Percentiles rank a stretch among this genome's conserved stretches.
phyloP scores from a whole-genome alignment of 768 basidiomycete species.

The Suillus paluster region DNA sequence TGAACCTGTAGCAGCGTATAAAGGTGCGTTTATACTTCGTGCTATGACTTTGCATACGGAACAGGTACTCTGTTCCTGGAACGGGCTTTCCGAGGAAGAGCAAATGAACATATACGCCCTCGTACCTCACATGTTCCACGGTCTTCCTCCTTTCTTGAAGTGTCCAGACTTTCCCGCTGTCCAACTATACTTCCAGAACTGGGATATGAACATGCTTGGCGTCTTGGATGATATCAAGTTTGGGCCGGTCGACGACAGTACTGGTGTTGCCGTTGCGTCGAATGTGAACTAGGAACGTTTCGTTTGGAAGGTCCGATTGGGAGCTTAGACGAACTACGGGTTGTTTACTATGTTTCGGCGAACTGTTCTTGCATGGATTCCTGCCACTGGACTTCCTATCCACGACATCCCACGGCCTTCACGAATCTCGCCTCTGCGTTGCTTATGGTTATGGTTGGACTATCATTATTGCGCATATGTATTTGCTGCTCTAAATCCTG shows the following conservation, averaged over 20 bases:
- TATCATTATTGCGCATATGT: not conserved
- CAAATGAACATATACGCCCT: slow-evolving; percentile 11
- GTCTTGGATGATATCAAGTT: slow-evolving; percentile 15
- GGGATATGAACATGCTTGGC: slow-evolving; percentile 22
- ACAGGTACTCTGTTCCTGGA: too few relatives aligned
- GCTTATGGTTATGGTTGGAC: not conserved
- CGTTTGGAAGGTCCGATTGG: too few relatives aligned
- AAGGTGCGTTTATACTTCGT: too few relatives aligned
- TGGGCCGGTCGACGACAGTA: not conserved
- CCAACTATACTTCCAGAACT: slow-evolving; percentile 22
- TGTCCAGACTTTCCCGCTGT: slow-evolving; percentile 17
- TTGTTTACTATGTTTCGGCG: too few relatives aligned
- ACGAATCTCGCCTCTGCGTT: not conserved
- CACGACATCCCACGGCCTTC: not conserved
- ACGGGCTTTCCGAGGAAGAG: slow-evolving; percentile 1
- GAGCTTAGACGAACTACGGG: too few relatives aligned
- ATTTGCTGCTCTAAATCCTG: slow-evolving; percentile 2
- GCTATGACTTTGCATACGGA: too few relatives aligned
- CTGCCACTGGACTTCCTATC: not conserved
- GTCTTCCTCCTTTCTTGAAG: not conserved
- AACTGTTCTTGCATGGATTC: not conserved
- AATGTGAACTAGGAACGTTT: not conserved
- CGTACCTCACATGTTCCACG: slow-evolving; percentile 3
- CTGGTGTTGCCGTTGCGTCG: not conserved
- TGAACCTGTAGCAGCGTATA: slow-evolving; percentile 10